These are phyloP conservation scores for Cyclotella baltica DNA, from an alignment of 108 stramenopile genomes.

Conservation along the genomic window DNA sequence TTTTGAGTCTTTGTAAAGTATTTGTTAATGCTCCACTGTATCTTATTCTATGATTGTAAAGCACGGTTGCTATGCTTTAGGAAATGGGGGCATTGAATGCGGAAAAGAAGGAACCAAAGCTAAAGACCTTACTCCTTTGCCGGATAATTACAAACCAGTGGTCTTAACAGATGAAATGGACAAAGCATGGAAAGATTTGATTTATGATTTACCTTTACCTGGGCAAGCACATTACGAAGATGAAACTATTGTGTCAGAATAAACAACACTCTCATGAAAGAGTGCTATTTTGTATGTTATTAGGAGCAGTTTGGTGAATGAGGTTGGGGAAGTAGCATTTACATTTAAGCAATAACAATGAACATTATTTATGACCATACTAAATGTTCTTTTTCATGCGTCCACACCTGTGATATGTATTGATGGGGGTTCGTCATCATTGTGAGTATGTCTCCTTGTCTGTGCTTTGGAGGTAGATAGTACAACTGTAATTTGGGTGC, in stretches of 20 bases:
- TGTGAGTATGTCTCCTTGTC: too few species aligned
- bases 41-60: not conserved
- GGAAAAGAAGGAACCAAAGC: not conserved
- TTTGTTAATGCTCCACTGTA: not conserved
- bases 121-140: constrained; percentile 17
- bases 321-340: too few species aligned
- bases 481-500: too few species aligned
- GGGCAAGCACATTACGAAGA: not conserved
- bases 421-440: too few species aligned
- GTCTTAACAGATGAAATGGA: constrained; percentile 38
- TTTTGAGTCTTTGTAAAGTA: not conserved
- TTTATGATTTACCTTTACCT: constrained; percentile 24
- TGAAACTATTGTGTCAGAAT: not conserved
- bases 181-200: constrained; percentile 27
- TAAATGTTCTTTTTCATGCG: too few species aligned
- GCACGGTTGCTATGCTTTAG: constrained; percentile 25
- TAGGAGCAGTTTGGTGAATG: too few species aligned
- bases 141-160: constrained; percentile 25
- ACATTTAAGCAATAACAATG: too few species aligned
- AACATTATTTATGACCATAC: too few species aligned
- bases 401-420: too few species aligned
- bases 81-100: constrained; percentile 18
- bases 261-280: too few species aligned
- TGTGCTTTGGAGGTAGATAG: too few species aligned
- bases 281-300: too few species aligned